Evolutionary conservation across 2,329 filamentous ascomycete genomes (phyloP), one percentile per base, ranked within the genome.

Genomic region (Fonsecaea pedrosoi): DNA sequence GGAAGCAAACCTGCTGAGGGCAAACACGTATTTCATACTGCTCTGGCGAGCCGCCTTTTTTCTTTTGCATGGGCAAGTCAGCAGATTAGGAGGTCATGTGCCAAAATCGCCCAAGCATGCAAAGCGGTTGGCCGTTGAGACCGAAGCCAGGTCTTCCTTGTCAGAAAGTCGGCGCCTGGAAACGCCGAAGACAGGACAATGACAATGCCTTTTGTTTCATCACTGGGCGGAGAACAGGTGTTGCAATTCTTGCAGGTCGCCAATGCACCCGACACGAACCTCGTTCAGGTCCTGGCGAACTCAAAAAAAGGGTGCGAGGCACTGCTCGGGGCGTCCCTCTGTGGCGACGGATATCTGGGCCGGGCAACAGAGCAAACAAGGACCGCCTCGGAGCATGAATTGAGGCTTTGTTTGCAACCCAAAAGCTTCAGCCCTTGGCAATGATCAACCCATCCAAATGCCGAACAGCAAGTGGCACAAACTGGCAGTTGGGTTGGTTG

Each of bases 21-120:
- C 45, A 50, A 50, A 50, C 45, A 50, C 45, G 18, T 25, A 50
- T 25, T 50, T 50, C 45, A 50, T 50, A 25, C 45, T 50, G 45
- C 45, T 50, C 45, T 50, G 45, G 45, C 45, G 18, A 50, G 45
- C 25, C 45, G 45, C 45, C 45, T 50, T 42, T 15, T 34, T 38
- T 25, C 25, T 25, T 25, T 25, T 25, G 25, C 25, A 35, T 48
- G 37, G 21, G 37, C 25, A 50, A 25, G 45, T 50, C 45, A 50
- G 45, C 45, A 50, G 45, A 50, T 50, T 45, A 60, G 40, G 25
- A 59, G 48, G 60, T 66, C 64, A 62, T 61, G 64, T 66, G 64
- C 35, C 38, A 50, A 50, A 34, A 54, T n/a, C 35, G 13, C 35
- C 60, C 42, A 53, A 50, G 59, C 59, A 61, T 61, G 59, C 59